phyloP scores from a whole-genome alignment of 208 protist genomes.

The Acanthamoeba royreba region DNA sequence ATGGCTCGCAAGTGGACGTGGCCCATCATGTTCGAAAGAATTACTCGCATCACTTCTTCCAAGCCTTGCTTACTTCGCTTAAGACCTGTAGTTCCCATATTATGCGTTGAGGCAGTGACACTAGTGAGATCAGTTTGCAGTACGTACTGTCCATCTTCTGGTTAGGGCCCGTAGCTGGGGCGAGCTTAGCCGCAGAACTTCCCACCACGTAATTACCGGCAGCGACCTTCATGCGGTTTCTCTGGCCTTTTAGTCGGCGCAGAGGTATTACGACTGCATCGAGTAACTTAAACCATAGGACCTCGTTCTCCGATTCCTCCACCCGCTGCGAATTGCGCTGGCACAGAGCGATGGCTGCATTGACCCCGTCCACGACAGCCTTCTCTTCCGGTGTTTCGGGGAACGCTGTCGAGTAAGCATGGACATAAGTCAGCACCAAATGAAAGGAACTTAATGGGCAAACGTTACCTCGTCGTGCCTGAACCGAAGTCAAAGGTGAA shows the following conservation, averaged over 20 bases:
- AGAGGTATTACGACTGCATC: conserved; percentile 28
- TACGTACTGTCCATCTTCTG: conserved; percentile 19
- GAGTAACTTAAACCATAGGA: conserved; percentile 23
- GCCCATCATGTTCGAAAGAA: conserved; percentile 32
- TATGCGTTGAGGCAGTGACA: neutral
- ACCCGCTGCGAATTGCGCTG: conserved; percentile 34
- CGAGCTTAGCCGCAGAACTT: neutral
- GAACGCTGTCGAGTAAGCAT: neutral
- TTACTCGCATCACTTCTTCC: neutral
- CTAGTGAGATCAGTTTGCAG: neutral
- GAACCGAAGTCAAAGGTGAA: neutral
- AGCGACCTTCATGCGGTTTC: neutral
- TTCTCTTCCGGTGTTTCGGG: neutral
- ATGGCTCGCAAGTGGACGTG: conserved; percentile 15
- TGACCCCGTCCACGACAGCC: neutral
- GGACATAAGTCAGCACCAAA: neutral
- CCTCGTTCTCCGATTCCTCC: conserved; percentile 18
- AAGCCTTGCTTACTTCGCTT: conserved; percentile 8
- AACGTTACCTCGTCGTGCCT: neutral
- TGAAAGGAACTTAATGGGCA: neutral
- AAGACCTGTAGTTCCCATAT: neutral
- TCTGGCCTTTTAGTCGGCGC: neutral
- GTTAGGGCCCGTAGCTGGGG: neutral
- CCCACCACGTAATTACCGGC: too few relatives aligned
- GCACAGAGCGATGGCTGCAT: conserved; percentile 12